Percentiles rank a stretch among this genome's conserved stretches.
These are phyloP conservation scores for Rhytidhysteron rufulum DNA, from an alignment of 2,329 filamentous ascomycete species.

Conservation along the genomic window DNA sequence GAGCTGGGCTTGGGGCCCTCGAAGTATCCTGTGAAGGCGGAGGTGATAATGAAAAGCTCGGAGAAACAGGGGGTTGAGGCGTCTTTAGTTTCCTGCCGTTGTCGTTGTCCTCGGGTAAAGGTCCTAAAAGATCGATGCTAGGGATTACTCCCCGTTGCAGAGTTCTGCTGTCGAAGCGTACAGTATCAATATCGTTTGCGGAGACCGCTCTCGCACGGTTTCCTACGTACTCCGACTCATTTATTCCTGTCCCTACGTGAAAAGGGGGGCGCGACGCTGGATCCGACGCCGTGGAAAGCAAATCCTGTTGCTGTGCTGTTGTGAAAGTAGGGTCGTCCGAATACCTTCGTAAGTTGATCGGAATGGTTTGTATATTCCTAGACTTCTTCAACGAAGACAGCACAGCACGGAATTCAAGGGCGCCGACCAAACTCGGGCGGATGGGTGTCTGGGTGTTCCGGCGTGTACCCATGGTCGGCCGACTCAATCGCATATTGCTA, in stretches of 20 bases:
- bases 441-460: slow-evolving; percentile 79
- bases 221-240: slow-evolving; percentile 24
- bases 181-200: slow-evolving; percentile 52
- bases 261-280: slow-evolving; percentile 39
- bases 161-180: slow-evolving; percentile 42
- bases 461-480: slow-evolving; percentile 61
- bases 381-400: slow-evolving; percentile 82
- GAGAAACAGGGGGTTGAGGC: slow-evolving; percentile 29
- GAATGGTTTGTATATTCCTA: slow-evolving; percentile 67
- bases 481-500: slow-evolving; percentile 86
- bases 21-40: slow-evolving; percentile 28
- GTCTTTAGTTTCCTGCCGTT: slow-evolving; percentile 2
- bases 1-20: slow-evolving; percentile 22
- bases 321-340: slow-evolving; percentile 58
- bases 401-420: slow-evolving; percentile 87
- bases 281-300: slow-evolving; percentile 47
- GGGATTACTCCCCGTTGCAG: slow-evolving; percentile 25
- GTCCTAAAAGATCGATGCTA: slow-evolving; percentile 32
- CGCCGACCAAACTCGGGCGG: slow-evolving; percentile 86
- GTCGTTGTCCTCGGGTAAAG: slow-evolving; percentile 25
- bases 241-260: slow-evolving; percentile 21
- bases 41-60: slow-evolving; percentile 37
- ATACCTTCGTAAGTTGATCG: slow-evolving; percentile 66
- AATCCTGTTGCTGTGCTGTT: slow-evolving; percentile 44
- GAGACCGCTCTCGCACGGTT: slow-evolving; percentile 53